A percentile compares a stretch with the other conserved stretches of the same genome.
Conservation (phyloP, 805 yeast species). For the Ogataea henricii region DNA sequence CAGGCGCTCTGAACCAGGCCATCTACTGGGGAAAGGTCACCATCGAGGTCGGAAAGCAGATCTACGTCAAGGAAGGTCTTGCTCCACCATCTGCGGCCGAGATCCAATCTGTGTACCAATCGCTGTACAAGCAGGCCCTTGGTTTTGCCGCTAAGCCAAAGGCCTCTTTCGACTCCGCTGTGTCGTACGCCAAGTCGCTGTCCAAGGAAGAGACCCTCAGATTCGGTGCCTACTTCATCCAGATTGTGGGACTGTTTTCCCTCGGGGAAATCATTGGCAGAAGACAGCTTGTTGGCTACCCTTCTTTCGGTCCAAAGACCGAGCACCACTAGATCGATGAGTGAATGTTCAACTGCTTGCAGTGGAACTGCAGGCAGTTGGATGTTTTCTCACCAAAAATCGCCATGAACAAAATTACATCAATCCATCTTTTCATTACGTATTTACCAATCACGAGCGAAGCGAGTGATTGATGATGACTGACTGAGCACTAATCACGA, state of each 20-base stretch:
- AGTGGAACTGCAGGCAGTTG: too few relatives aligned
- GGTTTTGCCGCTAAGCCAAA: slow-evolving; percentile 59
- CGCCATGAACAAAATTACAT: too few relatives aligned
- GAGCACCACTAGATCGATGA: slow-evolving; percentile 31
- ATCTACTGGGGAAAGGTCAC: slow-evolving; percentile 76
- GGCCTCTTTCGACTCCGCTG: slow-evolving; percentile 48
- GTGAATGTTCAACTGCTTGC: background rate
- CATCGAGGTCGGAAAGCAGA: slow-evolving; percentile 61
- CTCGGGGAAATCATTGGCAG: slow-evolving; percentile 97
- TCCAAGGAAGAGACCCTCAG: slow-evolving; percentile 60
- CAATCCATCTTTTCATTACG: background rate
- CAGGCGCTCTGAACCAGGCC: slow-evolving; percentile 50
- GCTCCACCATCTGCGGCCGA: slow-evolving; percentile 85
- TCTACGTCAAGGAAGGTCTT: slow-evolving; percentile 88
- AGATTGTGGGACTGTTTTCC: slow-evolving; percentile 87
- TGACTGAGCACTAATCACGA: too few relatives aligned
- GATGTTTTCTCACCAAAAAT: too few relatives aligned
- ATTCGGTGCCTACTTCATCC: slow-evolving; percentile 77
- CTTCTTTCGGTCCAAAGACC: slow-evolving; percentile 53
- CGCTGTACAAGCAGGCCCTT: slow-evolving; percentile 48
- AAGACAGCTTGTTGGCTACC: slow-evolving; percentile 90
- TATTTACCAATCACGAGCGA: too few relatives aligned
- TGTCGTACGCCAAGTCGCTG: slow-evolving; percentile 41
- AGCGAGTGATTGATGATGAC: too few relatives aligned
- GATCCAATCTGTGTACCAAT: slow-evolving; percentile 71